A percentile compares a stretch with the other conserved stretches of the same genome.
Conservation (phyloP, 306 rosid species). For the Glycine soja region DNA sequence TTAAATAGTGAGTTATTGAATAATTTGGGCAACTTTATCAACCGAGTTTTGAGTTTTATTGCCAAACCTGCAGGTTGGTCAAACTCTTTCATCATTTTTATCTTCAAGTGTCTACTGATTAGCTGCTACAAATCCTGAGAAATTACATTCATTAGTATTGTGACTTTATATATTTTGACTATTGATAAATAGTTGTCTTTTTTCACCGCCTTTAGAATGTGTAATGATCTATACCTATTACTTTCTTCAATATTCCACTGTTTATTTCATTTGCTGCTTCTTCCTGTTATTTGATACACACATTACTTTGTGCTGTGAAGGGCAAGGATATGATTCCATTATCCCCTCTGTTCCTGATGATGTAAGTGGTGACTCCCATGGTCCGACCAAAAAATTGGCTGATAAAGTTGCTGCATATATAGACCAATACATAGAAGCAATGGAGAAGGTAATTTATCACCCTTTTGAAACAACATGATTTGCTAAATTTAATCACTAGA, state of each 20-base stretch:
- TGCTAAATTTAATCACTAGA: conserved; percentile 20
- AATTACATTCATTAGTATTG: conserved; percentile 25
- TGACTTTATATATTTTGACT: conserved; percentile 28
- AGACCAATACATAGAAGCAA: conserved; percentile 84
- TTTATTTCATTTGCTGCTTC: conserved; percentile 11
- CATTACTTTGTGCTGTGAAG: conserved; percentile 54
- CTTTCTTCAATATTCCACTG: conserved; percentile 19
- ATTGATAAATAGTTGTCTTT: conserved; percentile 22
- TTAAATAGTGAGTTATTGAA: conserved; percentile 85
- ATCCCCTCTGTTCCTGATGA: conserved; percentile 77
- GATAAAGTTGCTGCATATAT: conserved; percentile 69
- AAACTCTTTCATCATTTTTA: conserved; percentile 35
- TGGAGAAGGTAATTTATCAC: conserved; percentile 83
- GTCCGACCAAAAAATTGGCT: conserved; percentile 63
- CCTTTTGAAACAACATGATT: conserved; percentile 33
- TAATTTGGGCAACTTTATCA: conserved; percentile 92
- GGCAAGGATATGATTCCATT: conserved; percentile 82
- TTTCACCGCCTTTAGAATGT: conserved; percentile 12
- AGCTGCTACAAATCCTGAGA: conserved; percentile 27
- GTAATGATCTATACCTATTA: conserved; percentile 7
- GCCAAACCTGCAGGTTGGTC: conserved; percentile 96
- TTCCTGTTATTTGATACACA: background rate
- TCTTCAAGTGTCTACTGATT: conserved; percentile 25
- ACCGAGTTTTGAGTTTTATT: conserved; percentile 91
- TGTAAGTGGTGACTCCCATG: conserved; percentile 63